Base-by-base conservation (phyloP, 2,329 filamentous ascomycete genomes). In the Basipetospora sp. region DNA sequence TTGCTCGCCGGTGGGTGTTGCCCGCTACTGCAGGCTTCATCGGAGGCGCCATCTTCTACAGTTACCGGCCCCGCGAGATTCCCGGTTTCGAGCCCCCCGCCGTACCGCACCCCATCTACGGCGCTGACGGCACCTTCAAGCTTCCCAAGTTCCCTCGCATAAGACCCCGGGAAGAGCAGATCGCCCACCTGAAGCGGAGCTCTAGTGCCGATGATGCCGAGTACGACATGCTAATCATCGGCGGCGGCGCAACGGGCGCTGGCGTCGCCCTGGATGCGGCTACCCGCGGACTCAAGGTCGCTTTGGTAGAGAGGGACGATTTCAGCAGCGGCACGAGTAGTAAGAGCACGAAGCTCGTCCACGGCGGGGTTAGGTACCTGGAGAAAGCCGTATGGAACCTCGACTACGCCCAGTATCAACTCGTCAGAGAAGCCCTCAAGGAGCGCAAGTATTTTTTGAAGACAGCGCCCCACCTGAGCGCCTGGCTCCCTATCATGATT, bases 261-360 rank as follows among this genome's bases (percentile, higher is more conserved):
- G 79, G 79, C 40, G 74, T 83, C 45, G 79, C 78, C 16, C 64
- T 83, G 19, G 79, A 83, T 61, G 79, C 79, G 34, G 77, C 70
- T 8, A 80, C 77, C 4, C 63, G 79, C 55, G 79, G 79, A 11
- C 60, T 84, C 46, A 80, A 75, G 54, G 79, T 84, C 37, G 79
- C 78, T 30, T 55, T 81, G 31, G 70, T 84, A 13, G 79, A 84
- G 55, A 64, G 77, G 38, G 79, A 83, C 51, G 79, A 84, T 54
- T 83, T 83, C 53, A 75, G 71, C 48, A 74, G 73, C 46, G 79
- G 79, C 30, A 83, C 79, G 10, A 81, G 77, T 54, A 78, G 73
- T 51, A 83, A 82, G 61, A 80, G 75, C 53, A 83, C 79, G 38
- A 84, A 84, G 58, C 64, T 83, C 41, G 78, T 84, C n/a, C 78